A percentile compares a stretch with the other conserved stretches of the same genome.
Conservation (phyloP, 202 grass and related monocot species). For the Dendrocalamus latiflorus region DNA sequence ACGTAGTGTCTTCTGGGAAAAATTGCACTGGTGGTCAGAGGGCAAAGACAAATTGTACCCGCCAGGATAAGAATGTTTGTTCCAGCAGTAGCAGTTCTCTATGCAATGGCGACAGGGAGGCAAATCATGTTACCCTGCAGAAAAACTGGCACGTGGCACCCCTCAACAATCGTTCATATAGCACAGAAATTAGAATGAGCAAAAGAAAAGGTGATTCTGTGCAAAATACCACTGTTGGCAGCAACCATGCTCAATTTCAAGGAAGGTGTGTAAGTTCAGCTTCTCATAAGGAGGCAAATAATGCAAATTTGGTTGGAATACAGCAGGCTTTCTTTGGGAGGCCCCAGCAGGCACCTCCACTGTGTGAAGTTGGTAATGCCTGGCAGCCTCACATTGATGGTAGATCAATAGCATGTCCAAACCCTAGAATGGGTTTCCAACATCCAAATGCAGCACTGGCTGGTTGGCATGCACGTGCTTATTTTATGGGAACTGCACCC, state of each 20-base stretch:
- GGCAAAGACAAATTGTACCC: not conserved
- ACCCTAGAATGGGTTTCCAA: conserved; percentile 1
- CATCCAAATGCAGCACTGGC: not conserved
- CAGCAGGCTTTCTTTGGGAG: not conserved
- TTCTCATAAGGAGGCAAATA: not conserved
- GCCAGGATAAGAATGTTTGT: not conserved
- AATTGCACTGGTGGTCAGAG: not conserved
- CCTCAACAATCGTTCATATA: not conserved
- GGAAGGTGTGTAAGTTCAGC: not conserved
- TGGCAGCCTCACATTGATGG: not conserved
- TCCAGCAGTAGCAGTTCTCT: not conserved
- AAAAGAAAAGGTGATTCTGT: not conserved
- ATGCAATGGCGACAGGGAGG: not conserved
- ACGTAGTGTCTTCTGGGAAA: not conserved
- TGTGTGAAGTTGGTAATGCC: conserved; percentile 15
- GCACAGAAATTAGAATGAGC: not conserved
- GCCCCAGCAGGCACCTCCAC: conserved; percentile 1
- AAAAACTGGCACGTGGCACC: not conserved
- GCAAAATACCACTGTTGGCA: not conserved
- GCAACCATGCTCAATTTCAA: conserved; percentile 14
- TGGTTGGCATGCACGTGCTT: not conserved
- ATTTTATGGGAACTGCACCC: not conserved
- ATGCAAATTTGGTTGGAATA: not conserved
- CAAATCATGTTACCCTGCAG: not conserved
- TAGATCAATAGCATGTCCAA: conserved; percentile 2